Evolutionary conservation across 2,329 filamentous ascomycete genomes (phyloP).

Genomic region (Zymoseptoria brevis): DNA sequence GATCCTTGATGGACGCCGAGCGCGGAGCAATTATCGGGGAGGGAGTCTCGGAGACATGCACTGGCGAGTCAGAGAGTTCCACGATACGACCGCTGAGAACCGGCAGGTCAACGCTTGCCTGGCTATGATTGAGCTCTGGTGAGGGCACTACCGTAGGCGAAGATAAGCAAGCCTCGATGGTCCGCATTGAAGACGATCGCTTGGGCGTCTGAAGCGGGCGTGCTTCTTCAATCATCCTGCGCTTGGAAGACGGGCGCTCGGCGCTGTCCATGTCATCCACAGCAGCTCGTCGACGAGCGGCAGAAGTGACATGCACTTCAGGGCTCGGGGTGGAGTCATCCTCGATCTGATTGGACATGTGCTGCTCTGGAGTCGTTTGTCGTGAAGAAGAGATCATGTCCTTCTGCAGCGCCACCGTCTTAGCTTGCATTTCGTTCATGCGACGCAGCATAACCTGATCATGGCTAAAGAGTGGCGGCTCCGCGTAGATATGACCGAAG

Average conservation of each 20-base stretch:
- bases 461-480: constrained; percentile 51
- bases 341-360: not conserved
- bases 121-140: not conserved
- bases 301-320: not conserved
- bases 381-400: not conserved
- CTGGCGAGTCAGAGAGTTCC: not conserved
- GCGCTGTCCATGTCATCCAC: not conserved
- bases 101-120: not conserved
- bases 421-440: constrained; percentile 1
- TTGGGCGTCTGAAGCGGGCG: not conserved
- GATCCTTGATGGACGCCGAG: not conserved
- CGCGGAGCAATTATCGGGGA: not conserved
- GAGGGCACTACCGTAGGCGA: not conserved
- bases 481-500: constrained; percentile 61
- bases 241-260: not conserved
- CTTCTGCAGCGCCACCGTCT: not conserved
- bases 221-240: not conserved
- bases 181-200: not conserved
- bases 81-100: not conserved
- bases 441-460: constrained; percentile 51
- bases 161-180: not conserved
- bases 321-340: not conserved
- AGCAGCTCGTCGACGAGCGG: not conserved
- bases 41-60: not conserved
- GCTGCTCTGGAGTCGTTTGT: not conserved